Conservation (phyloP, 2,329 filamentous ascomycete genomes). For the Didymella segeticola region DNA sequence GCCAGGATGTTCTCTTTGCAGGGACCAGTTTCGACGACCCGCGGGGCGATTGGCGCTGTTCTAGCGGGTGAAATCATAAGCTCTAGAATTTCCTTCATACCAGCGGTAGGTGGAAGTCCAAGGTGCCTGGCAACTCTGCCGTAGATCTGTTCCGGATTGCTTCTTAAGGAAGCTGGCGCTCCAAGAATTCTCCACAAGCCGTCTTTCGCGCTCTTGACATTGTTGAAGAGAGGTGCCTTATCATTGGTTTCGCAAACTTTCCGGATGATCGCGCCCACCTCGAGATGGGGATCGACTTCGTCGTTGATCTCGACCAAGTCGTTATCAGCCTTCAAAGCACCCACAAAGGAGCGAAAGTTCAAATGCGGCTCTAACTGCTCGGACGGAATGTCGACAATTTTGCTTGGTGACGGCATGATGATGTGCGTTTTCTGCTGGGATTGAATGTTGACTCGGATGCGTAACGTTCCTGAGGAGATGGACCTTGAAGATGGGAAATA, state of each 20-base stretch:
- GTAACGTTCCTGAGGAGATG: too few species aligned
- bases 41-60: not conserved
- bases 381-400: too few species aligned
- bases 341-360: slow-evolving; percentile 30
- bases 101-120: not conserved
- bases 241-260: slow-evolving; percentile 32
- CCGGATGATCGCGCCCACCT: slow-evolving; percentile 54
- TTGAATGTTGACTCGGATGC: too few species aligned
- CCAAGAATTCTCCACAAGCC: slow-evolving; percentile 60
- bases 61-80: not conserved
- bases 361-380: too few species aligned
- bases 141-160: not conserved
- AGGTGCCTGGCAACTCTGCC: slow-evolving; percentile 1
- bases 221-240: slow-evolving; percentile 61
- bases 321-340: slow-evolving; percentile 50
- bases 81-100: not conserved
- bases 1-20: slow-evolving; percentile 21
- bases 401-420: too few species aligned
- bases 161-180: slow-evolving; percentile 51
- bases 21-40: not conserved
- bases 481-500: too few species aligned
- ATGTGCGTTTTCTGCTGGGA: too few species aligned
- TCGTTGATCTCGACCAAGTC: slow-evolving; percentile 6
- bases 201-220: slow-evolving; percentile 53
- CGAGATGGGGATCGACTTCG: slow-evolving; percentile 7